phyloP scores from a whole-genome alignment of 2,329 filamentous ascomycete genomes.

The Orbilia oligospora region DNA sequence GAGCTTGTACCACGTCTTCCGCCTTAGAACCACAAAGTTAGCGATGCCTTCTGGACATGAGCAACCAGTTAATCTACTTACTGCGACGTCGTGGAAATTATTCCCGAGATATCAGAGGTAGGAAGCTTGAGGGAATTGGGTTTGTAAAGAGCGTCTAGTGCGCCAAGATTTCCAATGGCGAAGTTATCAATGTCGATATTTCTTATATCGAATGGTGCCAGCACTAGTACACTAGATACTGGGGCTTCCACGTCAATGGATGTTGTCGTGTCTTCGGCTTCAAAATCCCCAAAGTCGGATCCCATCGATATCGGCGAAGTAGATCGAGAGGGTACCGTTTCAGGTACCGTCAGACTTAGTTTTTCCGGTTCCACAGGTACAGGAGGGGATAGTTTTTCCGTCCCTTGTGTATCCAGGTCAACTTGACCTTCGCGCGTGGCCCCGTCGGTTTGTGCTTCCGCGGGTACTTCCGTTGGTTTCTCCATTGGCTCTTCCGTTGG shows the following conservation, averaged over 20 bases:
- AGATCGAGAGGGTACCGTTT: slow-evolving; percentile 33
- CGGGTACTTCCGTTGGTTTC: neutral
- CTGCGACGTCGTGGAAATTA: slow-evolving; percentile 55
- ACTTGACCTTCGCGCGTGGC: slow-evolving; percentile 2
- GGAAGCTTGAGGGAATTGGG: slow-evolving; percentile 33
- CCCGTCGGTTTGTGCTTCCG: slow-evolving; percentile 15
- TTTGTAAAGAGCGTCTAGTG: slow-evolving; percentile 42
- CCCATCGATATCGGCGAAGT: slow-evolving; percentile 40
- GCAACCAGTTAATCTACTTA: slow-evolving; percentile 5
- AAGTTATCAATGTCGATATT: slow-evolving; percentile 45
- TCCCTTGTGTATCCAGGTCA: slow-evolving; percentile 16
- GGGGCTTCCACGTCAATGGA: slow-evolving; percentile 15
- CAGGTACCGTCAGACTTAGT: slow-evolving; percentile 32
- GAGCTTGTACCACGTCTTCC: slow-evolving; percentile 57
- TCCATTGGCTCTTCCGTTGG: neutral
- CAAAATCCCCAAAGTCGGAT: slow-evolving; percentile 58
- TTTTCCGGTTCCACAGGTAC: slow-evolving; percentile 16
- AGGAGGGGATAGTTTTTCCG: slow-evolving; percentile 6
- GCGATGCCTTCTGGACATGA: neutral
- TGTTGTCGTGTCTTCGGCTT: slow-evolving; percentile 40
- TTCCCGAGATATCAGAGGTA: slow-evolving; percentile 31
- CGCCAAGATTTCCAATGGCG: slow-evolving; percentile 35
- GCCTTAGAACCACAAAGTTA: slow-evolving; percentile 34
- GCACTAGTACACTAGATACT: neutral
- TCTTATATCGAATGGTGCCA: slow-evolving; percentile 15